Percentiles rank a stretch among this genome's conserved stretches.
phyloP scores from a whole-genome alignment of 371 early-diverging fungal species.

The Mortierella sp. region DNA sequence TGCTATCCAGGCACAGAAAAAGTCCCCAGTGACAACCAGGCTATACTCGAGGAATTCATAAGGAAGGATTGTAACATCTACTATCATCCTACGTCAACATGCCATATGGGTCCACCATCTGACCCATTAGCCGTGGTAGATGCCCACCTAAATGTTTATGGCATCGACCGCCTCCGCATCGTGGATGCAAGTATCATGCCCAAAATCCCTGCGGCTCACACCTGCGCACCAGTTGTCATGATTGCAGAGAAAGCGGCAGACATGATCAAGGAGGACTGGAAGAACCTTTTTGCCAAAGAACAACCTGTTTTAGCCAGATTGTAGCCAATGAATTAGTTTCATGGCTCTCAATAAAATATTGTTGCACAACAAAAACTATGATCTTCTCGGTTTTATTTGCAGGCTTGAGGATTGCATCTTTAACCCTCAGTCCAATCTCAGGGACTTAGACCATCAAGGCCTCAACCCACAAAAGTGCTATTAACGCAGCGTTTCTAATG shows the following conservation, averaged over 20 bases:
- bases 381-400: too few species aligned
- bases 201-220: slow-evolving; percentile 50
- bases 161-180: slow-evolving; percentile 53
- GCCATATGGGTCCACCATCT: slow-evolving; percentile 51
- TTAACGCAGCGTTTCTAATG: too few species aligned
- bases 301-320: not conserved
- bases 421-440: too few species aligned
- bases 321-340: not conserved
- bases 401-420: too few species aligned
- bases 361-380: too few species aligned
- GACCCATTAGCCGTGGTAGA: slow-evolving; percentile 58
- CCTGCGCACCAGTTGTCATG: slow-evolving; percentile 44
- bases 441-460: too few species aligned
- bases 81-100: slow-evolving; percentile 46
- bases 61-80: slow-evolving; percentile 12
- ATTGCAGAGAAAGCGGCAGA: slow-evolving; percentile 54
- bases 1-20: slow-evolving; percentile 29
- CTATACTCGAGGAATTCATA: slow-evolving; percentile 27
- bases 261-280: slow-evolving; percentile 54
- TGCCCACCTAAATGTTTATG: slow-evolving; percentile 49
- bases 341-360: too few species aligned
- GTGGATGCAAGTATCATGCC: slow-evolving; percentile 56
- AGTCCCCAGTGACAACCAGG: slow-evolving; percentile 35
- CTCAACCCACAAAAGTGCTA: too few species aligned
- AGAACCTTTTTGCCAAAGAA: not conserved